These are phyloP conservation scores for Cercospora brassicicola DNA, from an alignment of 2,329 filamentous ascomycete species.

Conservation along the genomic window DNA sequence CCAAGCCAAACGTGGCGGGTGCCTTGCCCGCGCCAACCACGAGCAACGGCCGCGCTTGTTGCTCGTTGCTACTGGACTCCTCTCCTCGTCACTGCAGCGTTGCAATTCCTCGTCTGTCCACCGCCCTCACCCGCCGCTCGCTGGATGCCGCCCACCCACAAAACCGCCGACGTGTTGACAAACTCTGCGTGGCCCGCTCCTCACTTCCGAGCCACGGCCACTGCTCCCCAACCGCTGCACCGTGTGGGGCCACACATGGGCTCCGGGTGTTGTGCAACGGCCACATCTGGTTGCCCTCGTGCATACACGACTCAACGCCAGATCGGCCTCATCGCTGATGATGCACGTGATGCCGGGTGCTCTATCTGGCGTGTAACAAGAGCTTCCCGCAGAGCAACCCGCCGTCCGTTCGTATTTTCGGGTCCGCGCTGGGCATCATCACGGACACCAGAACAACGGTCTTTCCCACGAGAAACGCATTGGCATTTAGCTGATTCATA, in stretches of 20 bases:
- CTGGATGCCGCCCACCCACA: neutral
- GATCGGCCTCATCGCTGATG: neutral
- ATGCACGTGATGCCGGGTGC: neutral
- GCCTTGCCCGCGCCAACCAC: neutral
- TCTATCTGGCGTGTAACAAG: neutral
- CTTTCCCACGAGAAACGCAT: neutral
- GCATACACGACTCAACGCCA: neutral
- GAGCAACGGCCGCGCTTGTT: neutral
- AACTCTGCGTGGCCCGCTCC: neutral
- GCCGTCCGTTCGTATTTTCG: neutral
- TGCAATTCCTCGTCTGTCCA: neutral
- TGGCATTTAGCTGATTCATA: neutral
- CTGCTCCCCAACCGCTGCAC: neutral
- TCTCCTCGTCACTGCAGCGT: neutral
- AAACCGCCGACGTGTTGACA: neutral
- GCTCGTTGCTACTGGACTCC: neutral
- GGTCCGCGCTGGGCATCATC: neutral
- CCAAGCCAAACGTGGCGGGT: neutral
- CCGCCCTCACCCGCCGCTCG: neutral
- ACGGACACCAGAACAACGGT: neutral
- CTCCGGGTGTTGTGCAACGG: constrained; percentile 8
- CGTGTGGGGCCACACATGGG: neutral
- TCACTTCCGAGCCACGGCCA: neutral
- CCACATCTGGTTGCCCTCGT: neutral
- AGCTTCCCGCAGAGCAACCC: neutral